Base-by-base conservation (phyloP, 495 filamentous ascomycete species). In the Penicillium soppii region DNA sequence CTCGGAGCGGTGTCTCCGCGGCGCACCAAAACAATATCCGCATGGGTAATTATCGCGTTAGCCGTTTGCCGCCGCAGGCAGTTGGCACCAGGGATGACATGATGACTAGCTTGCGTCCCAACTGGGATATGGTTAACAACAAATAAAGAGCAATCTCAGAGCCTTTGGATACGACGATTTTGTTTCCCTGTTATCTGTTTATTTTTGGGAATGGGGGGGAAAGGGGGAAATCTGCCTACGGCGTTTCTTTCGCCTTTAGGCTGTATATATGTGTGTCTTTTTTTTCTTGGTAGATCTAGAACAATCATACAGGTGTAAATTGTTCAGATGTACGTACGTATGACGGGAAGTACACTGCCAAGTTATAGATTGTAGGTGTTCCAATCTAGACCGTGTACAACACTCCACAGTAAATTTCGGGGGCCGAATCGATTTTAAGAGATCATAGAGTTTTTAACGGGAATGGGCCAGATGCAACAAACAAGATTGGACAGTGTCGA, bases 41-140 rank as follows among this genome's bases (percentile, higher is more conserved):
- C 59, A 81, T 73, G 52, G 94, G 95, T 56, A 92, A 91, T 38
- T 95, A 96, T 54, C 88, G 92, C 30, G 83, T 97, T 54, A 95
- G 90, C 62, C 83, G 86, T 15, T 78, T 98, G 38, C 92, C 92
- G 1, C 79, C 82, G 30, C 90, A 90, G 50, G 80, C 86, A 33
- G 91, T 97, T 42, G 91, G 89, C 47, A 90, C 90, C 2, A 86
- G 80, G 65, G 80, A 88, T 35, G 86, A 92, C 42, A 67, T 97
- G 68, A 63, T 70, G 45, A 63, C 78, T 3, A 81, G 73, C 56
- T 76, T 98, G 68, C 87, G 86, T 71, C 94, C 94, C 43, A 79
- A 76, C 43, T 91, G 90, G 91, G 79, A 81, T 63, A 80, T 92
- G 82, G 59, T 67, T 46, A 62, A 63, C 40, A 70, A 61, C 51